Conservation (phyloP, 2,329 filamentous ascomycete genomes). For the Rutstroemia sp. region DNA sequence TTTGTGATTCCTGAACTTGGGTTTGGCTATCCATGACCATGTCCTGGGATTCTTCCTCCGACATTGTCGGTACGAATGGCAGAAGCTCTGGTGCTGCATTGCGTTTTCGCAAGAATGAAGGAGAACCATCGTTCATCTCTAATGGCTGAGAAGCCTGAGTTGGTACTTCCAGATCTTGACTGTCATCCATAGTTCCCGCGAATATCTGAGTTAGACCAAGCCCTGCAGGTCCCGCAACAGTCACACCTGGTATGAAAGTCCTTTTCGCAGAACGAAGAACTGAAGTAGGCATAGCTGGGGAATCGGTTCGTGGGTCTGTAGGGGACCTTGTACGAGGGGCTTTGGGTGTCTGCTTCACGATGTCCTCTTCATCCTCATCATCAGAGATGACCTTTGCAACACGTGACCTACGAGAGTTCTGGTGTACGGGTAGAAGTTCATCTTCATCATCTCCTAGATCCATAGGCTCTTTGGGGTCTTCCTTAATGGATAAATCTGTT, state of each 20-base stretch:
- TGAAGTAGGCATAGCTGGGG: slow-evolving; percentile 48
- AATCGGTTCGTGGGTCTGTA: slow-evolving; percentile 33
- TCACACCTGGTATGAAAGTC: slow-evolving; percentile 61
- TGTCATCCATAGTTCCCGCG: slow-evolving; percentile 75
- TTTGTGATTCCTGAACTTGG: slow-evolving; percentile 36
- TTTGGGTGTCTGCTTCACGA: slow-evolving; percentile 16
- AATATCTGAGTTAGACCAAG: slow-evolving; percentile 86
- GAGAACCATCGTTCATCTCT: slow-evolving; percentile 34
- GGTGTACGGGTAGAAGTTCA: slow-evolving; percentile 15
- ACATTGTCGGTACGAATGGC: slow-evolving; percentile 38
- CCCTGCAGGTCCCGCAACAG: slow-evolving; percentile 51
- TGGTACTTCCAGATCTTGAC: slow-evolving; percentile 30
- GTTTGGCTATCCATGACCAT: slow-evolving; percentile 43
- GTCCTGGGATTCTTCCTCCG: slow-evolving; percentile 35
- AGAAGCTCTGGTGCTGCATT: slow-evolving; percentile 42
- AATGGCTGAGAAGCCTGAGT: slow-evolving; percentile 20
- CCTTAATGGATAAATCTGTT: slow-evolving; percentile 27
- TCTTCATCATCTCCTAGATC: slow-evolving; percentile 26
- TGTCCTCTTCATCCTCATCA: slow-evolving; percentile 36
- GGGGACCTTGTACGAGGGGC: slow-evolving; percentile 24
- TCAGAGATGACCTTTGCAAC: slow-evolving; percentile 32
- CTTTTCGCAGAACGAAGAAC: slow-evolving; percentile 63
- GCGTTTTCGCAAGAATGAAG: slow-evolving; percentile 39
- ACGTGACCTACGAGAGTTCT: slow-evolving; percentile 15
- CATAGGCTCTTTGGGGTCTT: slow-evolving; percentile 20